Evolutionary conservation across 169 alveolate genomes (phyloP).

Genomic region (Pseudocohnilembus persalinus): DNA sequence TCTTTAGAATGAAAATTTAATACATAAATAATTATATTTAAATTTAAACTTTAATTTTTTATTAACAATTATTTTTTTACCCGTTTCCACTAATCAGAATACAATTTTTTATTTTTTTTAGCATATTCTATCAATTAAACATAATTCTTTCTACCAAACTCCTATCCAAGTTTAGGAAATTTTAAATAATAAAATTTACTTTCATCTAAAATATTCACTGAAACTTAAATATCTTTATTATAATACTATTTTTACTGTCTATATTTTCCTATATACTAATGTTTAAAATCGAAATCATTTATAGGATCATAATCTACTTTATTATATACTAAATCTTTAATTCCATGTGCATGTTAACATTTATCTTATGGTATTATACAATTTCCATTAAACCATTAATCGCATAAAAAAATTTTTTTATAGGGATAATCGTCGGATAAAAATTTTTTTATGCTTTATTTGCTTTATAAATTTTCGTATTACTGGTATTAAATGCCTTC

Average conservation of each 20-base stretch:
- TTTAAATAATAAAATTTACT: background rate
- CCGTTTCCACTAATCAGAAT: too few relatives aligned
- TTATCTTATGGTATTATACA: background rate
- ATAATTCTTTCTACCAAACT: background rate
- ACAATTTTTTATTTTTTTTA: too few relatives aligned
- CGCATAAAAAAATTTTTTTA: background rate
- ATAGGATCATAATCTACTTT: background rate
- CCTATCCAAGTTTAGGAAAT: background rate
- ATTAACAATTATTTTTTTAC: too few relatives aligned
- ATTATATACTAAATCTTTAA: background rate
- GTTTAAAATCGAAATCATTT: background rate
- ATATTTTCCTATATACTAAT: too few relatives aligned
- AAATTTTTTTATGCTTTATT: too few relatives aligned
- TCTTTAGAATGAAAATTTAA: too few relatives aligned
- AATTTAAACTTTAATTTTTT: too few relatives aligned
- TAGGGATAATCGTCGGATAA: too few relatives aligned
- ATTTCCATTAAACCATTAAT: background rate
- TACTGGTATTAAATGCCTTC: too few relatives aligned
- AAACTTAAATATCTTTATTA: background rate
- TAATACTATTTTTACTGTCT: background rate
- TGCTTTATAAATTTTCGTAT: too few relatives aligned
- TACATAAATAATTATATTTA: too few relatives aligned
- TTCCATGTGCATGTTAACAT: background rate
- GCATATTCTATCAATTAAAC: too few relatives aligned
- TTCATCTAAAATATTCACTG: background rate